A percentile compares a stretch with the other conserved stretches of the same genome.
These are phyloP conservation scores for Aspergillus piperis DNA, from an alignment of 2,329 filamentous ascomycete species.

Conservation along the genomic window DNA sequence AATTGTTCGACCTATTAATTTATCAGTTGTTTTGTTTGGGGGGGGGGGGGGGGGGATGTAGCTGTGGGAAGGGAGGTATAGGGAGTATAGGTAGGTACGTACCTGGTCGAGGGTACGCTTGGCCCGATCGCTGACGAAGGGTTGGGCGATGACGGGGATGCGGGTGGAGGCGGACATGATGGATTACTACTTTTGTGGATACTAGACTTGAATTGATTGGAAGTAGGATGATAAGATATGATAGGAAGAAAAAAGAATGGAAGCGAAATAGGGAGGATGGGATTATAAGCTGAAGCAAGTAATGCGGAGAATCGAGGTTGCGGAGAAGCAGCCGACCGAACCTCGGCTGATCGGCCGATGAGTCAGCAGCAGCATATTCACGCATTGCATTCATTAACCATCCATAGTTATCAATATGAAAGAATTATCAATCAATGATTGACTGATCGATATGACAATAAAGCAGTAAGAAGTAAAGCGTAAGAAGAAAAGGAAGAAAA, in stretches of 20 bases:
- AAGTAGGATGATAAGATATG: not conserved
- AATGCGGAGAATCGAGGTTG: constrained; percentile 24
- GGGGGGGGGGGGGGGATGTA: not conserved
- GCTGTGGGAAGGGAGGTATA: not conserved
- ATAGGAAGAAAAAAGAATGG: not conserved
- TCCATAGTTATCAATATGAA: too few relatives aligned
- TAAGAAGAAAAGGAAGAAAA: not conserved
- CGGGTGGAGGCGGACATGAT: constrained; percentile 53
- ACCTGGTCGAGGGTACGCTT: constrained; percentile 79
- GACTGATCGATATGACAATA: too few relatives aligned
- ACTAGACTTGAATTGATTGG: not conserved
- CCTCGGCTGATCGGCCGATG: constrained; percentile 26
- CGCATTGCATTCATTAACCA: not conserved
- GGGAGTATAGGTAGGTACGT: not conserved
- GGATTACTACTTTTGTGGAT: not conserved
- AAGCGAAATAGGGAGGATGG: not conserved
- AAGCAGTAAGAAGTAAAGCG: too few relatives aligned
- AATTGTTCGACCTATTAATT: constrained; percentile 76
- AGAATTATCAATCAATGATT: too few relatives aligned
- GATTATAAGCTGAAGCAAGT: constrained; percentile 1
- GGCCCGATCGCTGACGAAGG: constrained; percentile 78
- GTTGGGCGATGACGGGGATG: constrained; percentile 61
- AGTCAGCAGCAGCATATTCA: constrained; percentile 1
- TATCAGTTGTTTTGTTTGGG: constrained; percentile 9
- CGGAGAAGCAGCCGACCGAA: constrained; percentile 35